Evolutionary conservation across 2,329 filamentous ascomycete species (phyloP).

Genomic region (Xylaria arbuscula): DNA sequence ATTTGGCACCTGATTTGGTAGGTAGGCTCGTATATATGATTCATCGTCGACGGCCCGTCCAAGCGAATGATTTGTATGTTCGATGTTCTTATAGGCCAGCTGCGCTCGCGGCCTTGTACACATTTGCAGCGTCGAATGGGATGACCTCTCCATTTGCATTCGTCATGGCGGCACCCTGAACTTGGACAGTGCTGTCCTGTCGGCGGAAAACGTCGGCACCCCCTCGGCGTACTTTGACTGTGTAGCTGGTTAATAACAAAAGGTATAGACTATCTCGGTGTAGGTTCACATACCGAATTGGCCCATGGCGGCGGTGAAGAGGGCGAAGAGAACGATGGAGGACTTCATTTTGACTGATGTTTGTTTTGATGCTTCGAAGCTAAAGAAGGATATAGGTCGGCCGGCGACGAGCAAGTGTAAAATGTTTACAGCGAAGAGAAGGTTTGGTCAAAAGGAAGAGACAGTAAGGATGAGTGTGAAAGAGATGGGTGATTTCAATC

Average conservation of each 20-base stretch:
- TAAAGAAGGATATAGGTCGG: constrained; percentile 57
- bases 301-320: constrained; percentile 61
- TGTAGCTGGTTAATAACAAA: not conserved
- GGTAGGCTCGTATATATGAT: not conserved
- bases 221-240: constrained; percentile 51
- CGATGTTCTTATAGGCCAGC: constrained; percentile 50
- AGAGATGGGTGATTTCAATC: constrained; percentile 31
- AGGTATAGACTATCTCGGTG: not conserved
- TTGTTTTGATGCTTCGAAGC: constrained; percentile 41
- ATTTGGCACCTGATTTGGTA: not conserved
- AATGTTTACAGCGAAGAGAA: constrained; percentile 46
- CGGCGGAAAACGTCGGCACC: constrained; percentile 43
- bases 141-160: constrained; percentile 58
- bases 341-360: constrained; percentile 64
- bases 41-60: not conserved
- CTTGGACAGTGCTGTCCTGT: constrained; percentile 46
- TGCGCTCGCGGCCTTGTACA: constrained; percentile 55
- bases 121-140: constrained; percentile 56
- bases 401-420: constrained; percentile 62
- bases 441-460: constrained; percentile 42
- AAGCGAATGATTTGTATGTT: not conserved
- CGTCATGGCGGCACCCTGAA: constrained; percentile 60
- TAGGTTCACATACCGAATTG: constrained; percentile 47
- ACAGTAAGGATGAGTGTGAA: constrained; percentile 43
- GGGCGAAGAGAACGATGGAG: constrained; percentile 59